Percentiles rank a stretch among this genome's conserved stretches.
These are phyloP conservation scores for Myriangium duriaei DNA, from an alignment of 2,329 filamentous ascomycete genomes.

Conservation along the genomic window DNA sequence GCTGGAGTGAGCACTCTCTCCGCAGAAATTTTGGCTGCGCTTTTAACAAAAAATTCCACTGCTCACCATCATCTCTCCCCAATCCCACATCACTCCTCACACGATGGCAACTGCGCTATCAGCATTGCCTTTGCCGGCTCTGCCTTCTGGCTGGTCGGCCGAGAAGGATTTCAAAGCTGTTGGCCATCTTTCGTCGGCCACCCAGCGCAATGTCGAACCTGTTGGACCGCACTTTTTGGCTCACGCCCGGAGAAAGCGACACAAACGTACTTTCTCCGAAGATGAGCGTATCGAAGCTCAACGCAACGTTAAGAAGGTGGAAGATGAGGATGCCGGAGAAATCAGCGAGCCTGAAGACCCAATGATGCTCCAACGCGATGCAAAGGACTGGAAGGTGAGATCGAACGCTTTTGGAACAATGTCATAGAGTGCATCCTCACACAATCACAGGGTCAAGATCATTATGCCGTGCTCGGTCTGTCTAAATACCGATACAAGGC, in stretches of 20 bases:
- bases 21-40: conserved; percentile 2
- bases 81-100: conserved; percentile 6
- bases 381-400: conserved; percentile 99
- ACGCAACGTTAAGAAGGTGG: conserved; percentile 87
- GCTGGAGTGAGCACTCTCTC: neutral
- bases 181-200: conserved; percentile 61
- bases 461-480: conserved; percentile 91
- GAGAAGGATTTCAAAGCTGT: conserved; percentile 89
- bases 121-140: conserved; percentile 55
- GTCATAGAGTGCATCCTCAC: too few species aligned
- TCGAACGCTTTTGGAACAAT: conserved; percentile 14
- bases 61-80: conserved; percentile 1
- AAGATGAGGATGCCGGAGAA: conserved; percentile 79
- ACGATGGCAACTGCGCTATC: conserved; percentile 55
- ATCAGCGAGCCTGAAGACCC: conserved; percentile 91
- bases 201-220: conserved; percentile 82
- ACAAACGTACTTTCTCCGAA: conserved; percentile 96
- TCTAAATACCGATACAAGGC: conserved; percentile 86
- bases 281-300: conserved; percentile 96
- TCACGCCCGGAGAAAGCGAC: conserved; percentile 81
- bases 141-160: conserved; percentile 69
- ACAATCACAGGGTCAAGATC: conserved; percentile 69
- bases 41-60: neutral
- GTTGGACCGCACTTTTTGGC: conserved; percentile 96
- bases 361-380: conserved; percentile 79